These are phyloP conservation scores for Penicillium steckii DNA, from an alignment of 495 filamentous ascomycete genomes.

Conservation along the genomic window DNA sequence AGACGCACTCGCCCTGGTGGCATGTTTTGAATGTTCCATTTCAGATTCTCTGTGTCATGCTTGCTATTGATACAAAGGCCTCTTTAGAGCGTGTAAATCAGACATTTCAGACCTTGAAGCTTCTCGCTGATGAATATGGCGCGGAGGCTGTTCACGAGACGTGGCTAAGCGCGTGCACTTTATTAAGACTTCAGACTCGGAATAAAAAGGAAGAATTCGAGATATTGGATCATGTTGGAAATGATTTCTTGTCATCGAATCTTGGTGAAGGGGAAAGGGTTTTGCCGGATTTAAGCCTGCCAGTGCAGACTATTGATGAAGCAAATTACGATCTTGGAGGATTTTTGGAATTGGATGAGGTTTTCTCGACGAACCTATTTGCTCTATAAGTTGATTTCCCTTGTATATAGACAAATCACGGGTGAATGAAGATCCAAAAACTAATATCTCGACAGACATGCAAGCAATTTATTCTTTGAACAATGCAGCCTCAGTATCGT, in stretches of 20 bases:
- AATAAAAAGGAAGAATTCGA: background rate
- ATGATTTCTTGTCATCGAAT: background rate
- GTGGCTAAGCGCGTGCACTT: background rate
- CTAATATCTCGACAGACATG: no score
- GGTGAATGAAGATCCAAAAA: no score
- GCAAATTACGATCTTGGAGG: background rate
- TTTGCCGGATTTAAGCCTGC: background rate
- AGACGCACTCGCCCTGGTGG: constrained; percentile 33
- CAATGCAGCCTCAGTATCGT: constrained; percentile 1
- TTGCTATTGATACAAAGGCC: constrained; percentile 28
- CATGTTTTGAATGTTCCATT: constrained; percentile 40
- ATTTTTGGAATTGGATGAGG: background rate
- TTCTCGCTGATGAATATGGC: background rate
- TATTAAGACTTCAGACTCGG: background rate
- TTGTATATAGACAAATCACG: no score
- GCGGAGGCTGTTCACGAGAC: background rate
- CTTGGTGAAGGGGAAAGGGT: background rate
- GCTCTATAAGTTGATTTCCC: background rate
- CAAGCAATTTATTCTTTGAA: background rate
- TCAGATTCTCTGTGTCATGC: constrained; percentile 37
- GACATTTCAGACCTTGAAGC: background rate
- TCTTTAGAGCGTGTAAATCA: background rate
- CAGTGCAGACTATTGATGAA: background rate
- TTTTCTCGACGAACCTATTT: background rate
- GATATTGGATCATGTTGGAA: background rate